Evolutionary conservation across 2,329 filamentous ascomycete genomes (phyloP).

Genomic region (Fusarium goolgardi): DNA sequence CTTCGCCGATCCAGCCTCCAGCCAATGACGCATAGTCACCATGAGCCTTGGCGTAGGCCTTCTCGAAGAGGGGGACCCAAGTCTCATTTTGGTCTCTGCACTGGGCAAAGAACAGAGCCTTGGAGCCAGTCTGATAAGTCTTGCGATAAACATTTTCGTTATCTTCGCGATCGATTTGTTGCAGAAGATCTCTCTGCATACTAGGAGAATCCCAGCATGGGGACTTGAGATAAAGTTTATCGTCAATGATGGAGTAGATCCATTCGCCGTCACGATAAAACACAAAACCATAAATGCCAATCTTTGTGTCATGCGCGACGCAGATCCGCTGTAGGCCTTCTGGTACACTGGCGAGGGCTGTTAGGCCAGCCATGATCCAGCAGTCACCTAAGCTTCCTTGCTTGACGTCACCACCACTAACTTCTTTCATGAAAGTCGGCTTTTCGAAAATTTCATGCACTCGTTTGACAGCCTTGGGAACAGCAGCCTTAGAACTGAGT

Average conservation of each 20-base stretch:
- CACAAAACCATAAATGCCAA: slow-evolving; percentile 91
- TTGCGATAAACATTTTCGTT: slow-evolving; percentile 77
- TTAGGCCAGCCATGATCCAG: slow-evolving; percentile 84
- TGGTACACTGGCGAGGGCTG: slow-evolving; percentile 78
- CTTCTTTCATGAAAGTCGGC: slow-evolving; percentile 73
- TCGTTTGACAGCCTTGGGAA: slow-evolving; percentile 81
- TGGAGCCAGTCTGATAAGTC: slow-evolving; percentile 78
- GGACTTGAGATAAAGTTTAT: slow-evolving; percentile 86
- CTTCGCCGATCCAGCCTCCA: slow-evolving; percentile 76
- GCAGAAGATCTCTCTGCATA: slow-evolving; percentile 77
- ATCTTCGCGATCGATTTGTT: slow-evolving; percentile 79
- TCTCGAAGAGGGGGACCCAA: slow-evolving; percentile 83
- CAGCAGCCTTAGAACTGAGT: slow-evolving; percentile 59
- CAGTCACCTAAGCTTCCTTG: slow-evolving; percentile 84
- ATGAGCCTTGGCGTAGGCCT: slow-evolving; percentile 87
- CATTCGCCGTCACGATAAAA: slow-evolving; percentile 91
- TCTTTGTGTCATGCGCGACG: slow-evolving; percentile 76
- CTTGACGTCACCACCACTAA: slow-evolving; percentile 79
- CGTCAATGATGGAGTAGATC: slow-evolving; percentile 91
- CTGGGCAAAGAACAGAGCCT: slow-evolving; percentile 82
- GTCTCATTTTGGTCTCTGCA: slow-evolving; percentile 82
- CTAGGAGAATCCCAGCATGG: slow-evolving; percentile 85
- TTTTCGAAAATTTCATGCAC: slow-evolving; percentile 80
- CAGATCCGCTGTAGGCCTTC: slow-evolving; percentile 78
- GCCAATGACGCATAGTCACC: slow-evolving; percentile 79